Conservation (phyloP, 2,329 filamentous ascomycete species). For the Huntiella bhutanensis region DNA sequence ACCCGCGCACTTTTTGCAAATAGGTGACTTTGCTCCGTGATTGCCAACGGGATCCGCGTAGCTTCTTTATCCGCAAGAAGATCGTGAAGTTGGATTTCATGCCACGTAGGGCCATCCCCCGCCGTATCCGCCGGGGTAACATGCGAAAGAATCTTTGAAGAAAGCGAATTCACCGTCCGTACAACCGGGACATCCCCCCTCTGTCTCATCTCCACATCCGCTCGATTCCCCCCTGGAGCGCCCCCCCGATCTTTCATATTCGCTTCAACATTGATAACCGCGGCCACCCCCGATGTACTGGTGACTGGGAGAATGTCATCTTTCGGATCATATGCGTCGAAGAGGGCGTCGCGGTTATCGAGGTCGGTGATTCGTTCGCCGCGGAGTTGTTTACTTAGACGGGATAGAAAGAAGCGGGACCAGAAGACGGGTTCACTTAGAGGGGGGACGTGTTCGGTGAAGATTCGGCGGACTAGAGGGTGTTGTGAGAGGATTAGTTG, state of each 20-base stretch:
- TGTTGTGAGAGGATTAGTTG: slow-evolving; percentile 87
- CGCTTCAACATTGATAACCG: slow-evolving; percentile 79
- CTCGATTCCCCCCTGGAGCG: slow-evolving; percentile 60
- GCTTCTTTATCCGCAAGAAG: slow-evolving; percentile 56
- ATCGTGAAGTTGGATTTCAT: slow-evolving; percentile 60
- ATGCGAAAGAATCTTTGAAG: slow-evolving; percentile 81
- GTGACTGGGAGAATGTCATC: slow-evolving; percentile 29
- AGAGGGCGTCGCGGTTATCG: slow-evolving; percentile 57
- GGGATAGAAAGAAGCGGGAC: slow-evolving; percentile 83
- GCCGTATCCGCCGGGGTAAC: slow-evolving; percentile 62
- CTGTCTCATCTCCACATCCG: slow-evolving; percentile 79
- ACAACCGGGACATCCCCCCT: slow-evolving; percentile 71
- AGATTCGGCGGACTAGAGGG: slow-evolving; percentile 72
- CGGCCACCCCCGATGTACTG: slow-evolving; percentile 33
- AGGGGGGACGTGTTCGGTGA: slow-evolving; percentile 81
- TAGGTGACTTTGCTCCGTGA: slow-evolving; percentile 72
- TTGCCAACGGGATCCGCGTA: slow-evolving; percentile 63
- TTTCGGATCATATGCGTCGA: slow-evolving; percentile 69
- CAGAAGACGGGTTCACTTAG: slow-evolving; percentile 69
- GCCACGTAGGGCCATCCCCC: slow-evolving; percentile 54
- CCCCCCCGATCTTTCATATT: slow-evolving; percentile 93
- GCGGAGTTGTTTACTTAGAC: slow-evolving; percentile 75
- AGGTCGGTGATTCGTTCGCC: slow-evolving; percentile 69
- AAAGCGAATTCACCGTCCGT: slow-evolving; percentile 71
- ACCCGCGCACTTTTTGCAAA: slow-evolving; percentile 41